A percentile compares a stretch with the other conserved stretches of the same genome.
These are phyloP conservation scores for Didymellaceae sp. DNA, from an alignment of 2,329 filamentous ascomycete species.

Conservation along the genomic window DNA sequence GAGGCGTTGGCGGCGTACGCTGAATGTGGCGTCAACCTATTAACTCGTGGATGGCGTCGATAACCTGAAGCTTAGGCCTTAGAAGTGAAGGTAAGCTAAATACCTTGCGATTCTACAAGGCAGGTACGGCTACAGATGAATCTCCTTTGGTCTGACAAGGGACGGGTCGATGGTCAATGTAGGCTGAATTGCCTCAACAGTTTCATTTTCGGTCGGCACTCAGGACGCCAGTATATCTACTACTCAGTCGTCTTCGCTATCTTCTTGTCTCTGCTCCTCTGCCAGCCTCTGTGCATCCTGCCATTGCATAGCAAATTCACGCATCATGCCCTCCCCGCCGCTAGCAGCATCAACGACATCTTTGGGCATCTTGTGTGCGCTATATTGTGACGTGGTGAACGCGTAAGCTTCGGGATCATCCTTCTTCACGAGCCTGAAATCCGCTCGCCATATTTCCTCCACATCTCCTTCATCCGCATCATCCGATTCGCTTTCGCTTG, in stretches of 20 bases:
- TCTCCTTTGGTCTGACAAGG: too few species aligned
- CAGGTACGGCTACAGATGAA: too few species aligned
- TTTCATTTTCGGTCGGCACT: background rate
- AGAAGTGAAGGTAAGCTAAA: too few species aligned
- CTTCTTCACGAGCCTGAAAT: constrained; percentile 80
- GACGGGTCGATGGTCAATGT: too few species aligned
- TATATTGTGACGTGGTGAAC: constrained; percentile 86
- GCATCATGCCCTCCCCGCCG: constrained; percentile 71
- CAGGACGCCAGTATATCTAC: background rate
- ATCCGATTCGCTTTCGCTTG: constrained; percentile 22
- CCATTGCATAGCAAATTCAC: constrained; percentile 66
- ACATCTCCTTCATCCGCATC: constrained; percentile 57
- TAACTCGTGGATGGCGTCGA: too few species aligned
- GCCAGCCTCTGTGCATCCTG: constrained; percentile 53
- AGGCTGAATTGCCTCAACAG: background rate
- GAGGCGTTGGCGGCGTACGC: background rate
- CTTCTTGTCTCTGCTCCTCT: constrained; percentile 49
- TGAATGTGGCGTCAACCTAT: too few species aligned
- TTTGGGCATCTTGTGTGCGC: constrained; percentile 91
- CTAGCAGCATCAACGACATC: constrained; percentile 79
- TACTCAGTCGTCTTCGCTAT: constrained; percentile 43
- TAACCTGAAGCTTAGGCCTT: too few species aligned
- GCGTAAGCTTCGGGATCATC: constrained; percentile 89
- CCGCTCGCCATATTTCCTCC: constrained; percentile 67
- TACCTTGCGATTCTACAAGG: too few species aligned